Conservation (phyloP, 257 asterid species). For the Nicotiana tomentosiformis region DNA sequence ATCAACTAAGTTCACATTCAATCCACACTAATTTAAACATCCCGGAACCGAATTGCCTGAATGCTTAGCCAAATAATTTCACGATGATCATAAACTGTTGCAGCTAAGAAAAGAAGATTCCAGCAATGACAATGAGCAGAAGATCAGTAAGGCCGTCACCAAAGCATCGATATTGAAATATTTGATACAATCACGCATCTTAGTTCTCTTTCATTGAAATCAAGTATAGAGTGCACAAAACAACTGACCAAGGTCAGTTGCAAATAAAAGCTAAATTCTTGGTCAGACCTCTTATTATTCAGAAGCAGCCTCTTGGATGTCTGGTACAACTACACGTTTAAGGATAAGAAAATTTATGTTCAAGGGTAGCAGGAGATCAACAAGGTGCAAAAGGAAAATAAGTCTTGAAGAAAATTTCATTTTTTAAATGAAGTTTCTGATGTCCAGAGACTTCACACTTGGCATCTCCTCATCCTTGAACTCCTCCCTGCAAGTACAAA, state of each 20-base stretch:
- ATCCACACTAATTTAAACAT: background rate
- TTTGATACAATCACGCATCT: background rate
- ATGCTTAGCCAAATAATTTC: background rate
- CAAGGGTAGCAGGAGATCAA: background rate
- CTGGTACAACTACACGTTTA: background rate
- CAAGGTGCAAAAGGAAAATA: constrained; percentile 10
- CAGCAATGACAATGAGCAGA: background rate
- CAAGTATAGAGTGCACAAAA: background rate
- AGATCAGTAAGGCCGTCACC: constrained; percentile 5
- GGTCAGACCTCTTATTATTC: constrained; percentile 5
- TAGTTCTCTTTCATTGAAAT: background rate
- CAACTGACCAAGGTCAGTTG: constrained; percentile 4
- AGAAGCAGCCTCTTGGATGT: constrained; percentile 6
- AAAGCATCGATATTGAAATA: background rate
- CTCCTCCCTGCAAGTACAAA: constrained; percentile 58
- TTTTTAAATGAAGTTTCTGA: constrained; percentile 69
- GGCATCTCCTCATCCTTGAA: constrained; percentile 84
- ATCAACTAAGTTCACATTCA: too few relatives aligned
- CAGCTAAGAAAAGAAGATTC: background rate
- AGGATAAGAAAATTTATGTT: background rate
- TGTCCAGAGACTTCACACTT: constrained; percentile 69
- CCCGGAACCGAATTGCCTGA: background rate
- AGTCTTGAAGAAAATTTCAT: constrained; percentile 3
- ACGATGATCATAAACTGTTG: background rate
- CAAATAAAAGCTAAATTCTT: background rate